These are phyloP conservation scores for Zea mays DNA, from an alignment of 176 grass and related monocot species.

Conservation along the genomic window DNA sequence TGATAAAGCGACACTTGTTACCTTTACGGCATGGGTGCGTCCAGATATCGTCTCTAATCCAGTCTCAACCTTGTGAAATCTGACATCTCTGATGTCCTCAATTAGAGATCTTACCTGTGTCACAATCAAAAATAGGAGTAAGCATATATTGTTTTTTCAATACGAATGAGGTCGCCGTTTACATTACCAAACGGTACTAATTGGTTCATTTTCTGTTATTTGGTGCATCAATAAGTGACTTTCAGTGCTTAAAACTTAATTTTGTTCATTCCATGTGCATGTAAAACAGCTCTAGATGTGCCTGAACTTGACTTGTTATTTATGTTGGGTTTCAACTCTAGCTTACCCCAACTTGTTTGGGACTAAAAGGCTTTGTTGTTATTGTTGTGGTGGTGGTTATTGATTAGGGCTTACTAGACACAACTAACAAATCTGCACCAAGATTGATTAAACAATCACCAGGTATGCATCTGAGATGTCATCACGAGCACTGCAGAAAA, in stretches of 20 bases:
- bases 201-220: no score
- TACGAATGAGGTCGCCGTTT: background rate
- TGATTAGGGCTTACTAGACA: constrained; percentile 10
- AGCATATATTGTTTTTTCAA: background rate
- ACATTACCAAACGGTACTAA: no score
- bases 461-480: constrained; percentile 88
- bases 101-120: constrained; percentile 85
- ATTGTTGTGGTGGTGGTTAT: no score
- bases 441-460: constrained; percentile 50
- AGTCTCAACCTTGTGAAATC: constrained; percentile 93
- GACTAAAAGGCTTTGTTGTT: no score
- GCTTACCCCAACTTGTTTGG: no score
- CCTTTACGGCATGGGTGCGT: constrained; percentile 96
- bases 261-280: no score
- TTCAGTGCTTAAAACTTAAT: no score
- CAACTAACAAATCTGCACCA: background rate
- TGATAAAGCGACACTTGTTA: constrained; percentile 27
- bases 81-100: constrained; percentile 97
- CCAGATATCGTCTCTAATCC: constrained; percentile 91
- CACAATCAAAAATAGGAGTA: constrained; percentile 24
- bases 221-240: no score
- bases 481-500: constrained; percentile 66
- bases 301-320: no score
- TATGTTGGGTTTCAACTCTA: no score
- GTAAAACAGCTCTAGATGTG: no score